Evolutionary conservation across 257 asterid species (phyloP).

Genomic region (Solanum commersonii): DNA sequence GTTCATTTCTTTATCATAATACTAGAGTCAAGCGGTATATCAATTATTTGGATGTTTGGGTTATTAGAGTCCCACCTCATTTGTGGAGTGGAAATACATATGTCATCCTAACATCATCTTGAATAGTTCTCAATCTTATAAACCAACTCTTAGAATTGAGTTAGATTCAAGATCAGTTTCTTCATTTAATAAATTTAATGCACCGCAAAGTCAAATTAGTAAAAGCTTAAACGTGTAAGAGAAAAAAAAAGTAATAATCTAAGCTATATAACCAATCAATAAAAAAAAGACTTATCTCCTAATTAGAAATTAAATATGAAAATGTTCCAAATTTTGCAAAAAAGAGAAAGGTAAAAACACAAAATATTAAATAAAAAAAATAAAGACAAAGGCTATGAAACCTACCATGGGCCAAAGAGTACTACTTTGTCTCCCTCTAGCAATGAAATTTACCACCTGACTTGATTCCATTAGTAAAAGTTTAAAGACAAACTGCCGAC

Average conservation of each 20-base stretch:
- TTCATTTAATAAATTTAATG: not conserved
- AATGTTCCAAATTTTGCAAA: not conserved
- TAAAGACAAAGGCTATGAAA: not conserved
- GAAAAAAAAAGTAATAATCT: not conserved
- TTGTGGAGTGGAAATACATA: not conserved
- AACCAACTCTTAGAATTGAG: no score
- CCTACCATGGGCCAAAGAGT: constrained; percentile 2
- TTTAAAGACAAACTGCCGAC: constrained; percentile 22
- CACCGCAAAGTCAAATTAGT: not conserved
- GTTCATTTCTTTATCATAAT: no score
- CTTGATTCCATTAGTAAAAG: constrained; percentile 33
- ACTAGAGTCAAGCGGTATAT: not conserved
- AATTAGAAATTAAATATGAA: not conserved
- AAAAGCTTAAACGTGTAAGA: not conserved
- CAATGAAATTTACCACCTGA: constrained; percentile 33
- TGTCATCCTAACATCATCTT: not conserved
- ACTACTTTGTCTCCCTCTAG: constrained; percentile 13
- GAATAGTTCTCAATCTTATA: no score
- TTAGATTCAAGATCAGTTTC: not conserved
- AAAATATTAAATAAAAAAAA: not conserved
- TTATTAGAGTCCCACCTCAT: not conserved
- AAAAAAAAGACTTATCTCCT: not conserved
- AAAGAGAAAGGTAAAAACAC: not conserved
- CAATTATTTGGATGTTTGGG: not conserved
- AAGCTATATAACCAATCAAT: not conserved